A percentile compares a stretch with the other conserved stretches of the same genome.
Conservation (phyloP, 2,329 filamentous ascomycete species). For the Aspergillus sp. region DNA sequence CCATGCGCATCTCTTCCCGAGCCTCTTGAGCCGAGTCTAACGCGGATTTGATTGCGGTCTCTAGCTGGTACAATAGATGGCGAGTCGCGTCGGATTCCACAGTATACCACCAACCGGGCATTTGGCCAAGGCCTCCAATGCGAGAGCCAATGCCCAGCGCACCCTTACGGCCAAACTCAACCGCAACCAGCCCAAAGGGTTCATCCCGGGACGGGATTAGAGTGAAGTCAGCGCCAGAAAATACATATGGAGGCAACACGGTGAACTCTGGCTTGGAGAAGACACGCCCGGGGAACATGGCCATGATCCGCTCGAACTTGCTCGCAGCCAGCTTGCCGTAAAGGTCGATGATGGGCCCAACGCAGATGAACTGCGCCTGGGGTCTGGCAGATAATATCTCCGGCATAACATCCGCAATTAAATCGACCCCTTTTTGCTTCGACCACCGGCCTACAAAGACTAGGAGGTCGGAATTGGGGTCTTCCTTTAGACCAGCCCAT, state of each 20-base stretch:
- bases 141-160: conserved; percentile 66
- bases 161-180: conserved; percentile 68
- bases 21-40: conserved; percentile 57
- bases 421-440: conserved; percentile 67
- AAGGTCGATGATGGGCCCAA: conserved; percentile 66
- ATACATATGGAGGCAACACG: conserved; percentile 63
- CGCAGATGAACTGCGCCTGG: conserved; percentile 61
- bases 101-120: conserved; percentile 72
- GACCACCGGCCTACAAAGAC: conserved; percentile 71
- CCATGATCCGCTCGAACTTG: conserved; percentile 66
- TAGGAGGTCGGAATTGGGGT: conserved; percentile 63
- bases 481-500: conserved; percentile 64
- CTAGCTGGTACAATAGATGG: conserved; percentile 66
- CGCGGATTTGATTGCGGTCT: conserved; percentile 61
- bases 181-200: conserved; percentile 67
- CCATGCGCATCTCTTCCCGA: conserved; percentile 63
- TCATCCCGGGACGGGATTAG: conserved; percentile 69
- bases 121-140: conserved; percentile 67
- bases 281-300: conserved; percentile 64
- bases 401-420: conserved; percentile 68
- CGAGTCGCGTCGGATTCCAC: conserved; percentile 64
- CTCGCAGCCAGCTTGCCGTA: conserved; percentile 68
- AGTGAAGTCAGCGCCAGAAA: conserved; percentile 67
- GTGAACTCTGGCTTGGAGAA: conserved; percentile 69
- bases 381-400: conserved; percentile 60